A percentile compares a stretch with the other conserved stretches of the same genome.
Evolutionary conservation across 2,329 filamentous ascomycete genomes (phyloP).

Genomic region (Aureobasidium sp.): DNA sequence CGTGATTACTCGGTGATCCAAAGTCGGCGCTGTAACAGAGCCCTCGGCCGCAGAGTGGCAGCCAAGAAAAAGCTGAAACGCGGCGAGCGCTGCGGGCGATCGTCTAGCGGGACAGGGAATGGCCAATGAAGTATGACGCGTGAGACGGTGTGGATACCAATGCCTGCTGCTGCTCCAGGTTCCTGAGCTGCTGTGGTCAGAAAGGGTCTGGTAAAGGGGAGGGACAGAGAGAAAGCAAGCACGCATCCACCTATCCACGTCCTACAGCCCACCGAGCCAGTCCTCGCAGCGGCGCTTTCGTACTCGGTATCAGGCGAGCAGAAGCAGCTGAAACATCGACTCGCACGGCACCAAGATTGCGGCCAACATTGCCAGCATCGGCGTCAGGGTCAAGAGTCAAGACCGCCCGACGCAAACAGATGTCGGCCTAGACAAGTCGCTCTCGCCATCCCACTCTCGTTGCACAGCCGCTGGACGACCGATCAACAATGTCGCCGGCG

Average conservation of each 20-base stretch:
- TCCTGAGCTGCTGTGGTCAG: not conserved
- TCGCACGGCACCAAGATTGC: not conserved
- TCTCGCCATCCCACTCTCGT: not conserved
- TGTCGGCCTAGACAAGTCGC: not conserved
- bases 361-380: not conserved
- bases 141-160: conserved; percentile 3
- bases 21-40: not conserved
- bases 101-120: conserved; percentile 1
- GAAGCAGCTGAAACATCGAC: not conserved
- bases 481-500: conserved; percentile 22
- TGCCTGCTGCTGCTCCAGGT: not conserved
- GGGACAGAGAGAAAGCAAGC: not conserved
- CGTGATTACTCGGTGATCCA: not conserved
- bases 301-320: not conserved
- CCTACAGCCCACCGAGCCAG: not conserved
- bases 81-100: conserved; percentile 3
- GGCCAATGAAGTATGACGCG: conserved; percentile 10
- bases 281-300: not conserved
- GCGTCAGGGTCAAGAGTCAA: not conserved
- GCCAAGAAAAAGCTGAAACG: conserved; percentile 12
- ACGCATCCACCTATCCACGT: not conserved
- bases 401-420: not conserved
- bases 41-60: not conserved
- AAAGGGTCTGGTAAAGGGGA: conserved; percentile 7
- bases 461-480: not conserved